Percentiles rank a stretch among this genome's conserved stretches.
Conservation (phyloP, 2,329 filamentous ascomycete species). For the Capronia epimyces region DNA sequence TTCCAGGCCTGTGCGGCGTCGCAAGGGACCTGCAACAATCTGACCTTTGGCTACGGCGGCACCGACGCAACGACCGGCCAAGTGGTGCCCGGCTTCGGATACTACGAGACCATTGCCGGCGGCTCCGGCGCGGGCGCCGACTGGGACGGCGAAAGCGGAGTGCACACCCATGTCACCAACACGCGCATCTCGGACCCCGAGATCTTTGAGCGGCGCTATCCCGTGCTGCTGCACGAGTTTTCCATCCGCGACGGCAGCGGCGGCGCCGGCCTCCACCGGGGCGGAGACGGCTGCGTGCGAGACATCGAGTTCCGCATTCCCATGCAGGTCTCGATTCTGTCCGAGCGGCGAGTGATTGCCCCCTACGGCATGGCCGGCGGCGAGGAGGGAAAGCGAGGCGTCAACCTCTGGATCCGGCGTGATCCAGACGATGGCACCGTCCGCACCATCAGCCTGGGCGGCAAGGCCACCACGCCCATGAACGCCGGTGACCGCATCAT, state of each 20-base stretch:
- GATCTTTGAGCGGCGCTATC: constrained; percentile 71
- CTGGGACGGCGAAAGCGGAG: constrained; percentile 68
- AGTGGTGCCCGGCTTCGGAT: constrained; percentile 55
- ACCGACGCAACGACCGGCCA: constrained; percentile 31
- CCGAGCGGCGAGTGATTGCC: constrained; percentile 25
- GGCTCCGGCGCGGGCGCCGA: constrained; percentile 66
- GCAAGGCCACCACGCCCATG: constrained; percentile 28
- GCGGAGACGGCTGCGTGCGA: constrained; percentile 68
- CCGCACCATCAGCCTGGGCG: constrained; percentile 26
- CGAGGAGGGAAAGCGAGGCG: constrained; percentile 21
- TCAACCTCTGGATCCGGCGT: constrained; percentile 28
- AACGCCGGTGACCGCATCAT: constrained; percentile 37
- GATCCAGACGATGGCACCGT: constrained; percentile 14
- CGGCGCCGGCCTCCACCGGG: constrained; percentile 59
- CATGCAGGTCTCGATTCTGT: constrained; percentile 54
- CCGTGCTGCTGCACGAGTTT: constrained; percentile 67
- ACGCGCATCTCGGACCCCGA: constrained; percentile 77
- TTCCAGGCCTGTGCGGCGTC: constrained; percentile 29
- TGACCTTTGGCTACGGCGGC: constrained; percentile 31
- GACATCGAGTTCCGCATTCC: constrained; percentile 78
- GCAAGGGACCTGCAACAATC: constrained; percentile 31
- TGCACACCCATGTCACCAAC: constrained; percentile 82
- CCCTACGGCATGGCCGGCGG: constrained; percentile 31
- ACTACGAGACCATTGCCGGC: constrained; percentile 77
- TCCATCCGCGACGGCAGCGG: constrained; percentile 58